Base-by-base conservation (phyloP, 176 grass and related monocot species). In the Phyllostachys edulis region DNA sequence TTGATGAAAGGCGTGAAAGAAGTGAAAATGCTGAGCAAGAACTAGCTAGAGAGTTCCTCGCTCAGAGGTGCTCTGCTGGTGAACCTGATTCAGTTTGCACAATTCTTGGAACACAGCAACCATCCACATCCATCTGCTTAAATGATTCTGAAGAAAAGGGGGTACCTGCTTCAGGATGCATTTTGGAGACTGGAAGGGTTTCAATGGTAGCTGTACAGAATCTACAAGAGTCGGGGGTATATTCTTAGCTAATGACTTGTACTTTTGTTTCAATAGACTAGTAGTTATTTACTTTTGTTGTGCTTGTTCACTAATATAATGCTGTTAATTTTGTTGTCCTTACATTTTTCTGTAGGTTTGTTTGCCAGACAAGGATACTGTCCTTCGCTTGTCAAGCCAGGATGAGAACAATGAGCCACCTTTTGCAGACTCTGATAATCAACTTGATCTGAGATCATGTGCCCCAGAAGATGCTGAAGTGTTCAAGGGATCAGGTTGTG, bases 11-110 rank as follows among this genome's bases (percentile, higher is more conserved):
- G 45, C 77, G 75, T 90, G 27, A 85, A 84, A 89, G 21, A 81
- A 79, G 63, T 64, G 60, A 82, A 67, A 84, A 88, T 80, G 63
- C 71, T 82, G 85, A 95, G 72, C 73, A 4, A 29, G 88, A 92
- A 92, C 61, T 52, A 77, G 37, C 75, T 77, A 67, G 69, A 14
- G 89, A 89, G 82, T 81, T 88, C 70, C 45, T 87, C 81, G 64
- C 88, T 71, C 76, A 87, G 60, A 84, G 18, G 3, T 80, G n/a
- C 67, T 79, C 77, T 84, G 67, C 77, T 80, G 61, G 66, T 61
- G 87, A 90, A 79, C 38, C 74, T 39, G 83, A 90, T 72, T 81
- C 72, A 45, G 24, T 66, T 50, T 80, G 52, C 54, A 56, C 63
- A 82, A 65, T 79, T 88, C 52, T 9, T 71, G 45, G 23, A 87